Conservation (phyloP, 768 basidiomycete species). For the button mushroom (Agaricus bisporus) region DNA sequence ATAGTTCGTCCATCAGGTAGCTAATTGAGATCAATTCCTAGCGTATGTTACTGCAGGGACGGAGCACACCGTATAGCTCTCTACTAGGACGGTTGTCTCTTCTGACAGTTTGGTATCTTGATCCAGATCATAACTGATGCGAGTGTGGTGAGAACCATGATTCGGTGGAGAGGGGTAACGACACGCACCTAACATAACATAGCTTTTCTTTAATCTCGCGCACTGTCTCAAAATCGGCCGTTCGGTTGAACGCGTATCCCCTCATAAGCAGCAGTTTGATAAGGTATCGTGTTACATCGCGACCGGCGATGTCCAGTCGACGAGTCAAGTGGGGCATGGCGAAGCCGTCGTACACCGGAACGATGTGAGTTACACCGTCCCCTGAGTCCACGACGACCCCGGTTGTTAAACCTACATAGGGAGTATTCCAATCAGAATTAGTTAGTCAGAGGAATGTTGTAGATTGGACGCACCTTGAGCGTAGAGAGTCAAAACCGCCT, state of each 20-base stretch:
- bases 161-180: neutral
- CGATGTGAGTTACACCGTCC: slow-evolving; percentile 98
- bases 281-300: slow-evolving; percentile 96
- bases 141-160: slow-evolving; percentile 1
- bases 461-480: slow-evolving; percentile 77
- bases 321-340: slow-evolving; percentile 92
- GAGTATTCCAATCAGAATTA: neutral
- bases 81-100: slow-evolving; percentile 94
- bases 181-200: slow-evolving; percentile 86
- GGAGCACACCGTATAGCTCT: slow-evolving; percentile 81
- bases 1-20: slow-evolving; percentile 93
- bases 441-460: neutral
- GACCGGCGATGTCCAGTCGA: slow-evolving; percentile 94
- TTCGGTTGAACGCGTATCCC: slow-evolving; percentile 99
- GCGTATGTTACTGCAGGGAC: neutral
- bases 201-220: slow-evolving; percentile 98
- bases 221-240: slow-evolving; percentile 99
- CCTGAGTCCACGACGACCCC: slow-evolving; percentile 99
- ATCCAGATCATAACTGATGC: slow-evolving; percentile 86
- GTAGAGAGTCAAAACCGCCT: slow-evolving; percentile 96
- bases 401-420: slow-evolving; percentile 77
- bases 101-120: slow-evolving; percentile 89
- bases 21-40: slow-evolving; percentile 28
- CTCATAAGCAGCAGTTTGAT: slow-evolving; percentile 99
- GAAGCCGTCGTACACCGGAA: slow-evolving; percentile 97